Conservation (phyloP, 768 basidiomycete species). For the Agaricus bisporus region DNA sequence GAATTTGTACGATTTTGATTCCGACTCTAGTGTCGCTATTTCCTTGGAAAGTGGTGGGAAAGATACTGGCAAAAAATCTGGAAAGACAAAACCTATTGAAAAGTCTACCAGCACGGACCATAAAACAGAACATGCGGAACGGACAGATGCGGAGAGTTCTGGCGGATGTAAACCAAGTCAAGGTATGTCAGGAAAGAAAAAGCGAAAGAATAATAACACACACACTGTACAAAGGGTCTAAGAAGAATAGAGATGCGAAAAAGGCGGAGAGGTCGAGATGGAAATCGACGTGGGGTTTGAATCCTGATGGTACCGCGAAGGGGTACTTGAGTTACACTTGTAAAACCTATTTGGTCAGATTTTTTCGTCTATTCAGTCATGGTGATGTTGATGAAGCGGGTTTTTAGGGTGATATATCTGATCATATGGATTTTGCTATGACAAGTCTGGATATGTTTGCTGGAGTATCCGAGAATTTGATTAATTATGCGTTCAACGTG, state of each 20-base stretch:
- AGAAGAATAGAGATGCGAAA: conserved; percentile 6
- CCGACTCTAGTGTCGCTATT: not conserved
- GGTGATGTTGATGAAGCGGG: not conserved
- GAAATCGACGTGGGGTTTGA: conserved; percentile 16
- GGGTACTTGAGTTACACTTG: conserved; percentile 61
- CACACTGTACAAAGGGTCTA: not conserved
- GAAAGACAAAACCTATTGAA: not conserved
- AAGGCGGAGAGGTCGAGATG: conserved; percentile 8
- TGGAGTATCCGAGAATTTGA: conserved; percentile 58
- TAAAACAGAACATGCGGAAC: not conserved
- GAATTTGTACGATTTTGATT: not conserved
- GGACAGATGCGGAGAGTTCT: not conserved
- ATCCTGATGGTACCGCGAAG: conserved; percentile 13
- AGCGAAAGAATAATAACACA: not conserved
- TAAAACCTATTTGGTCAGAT: conserved; percentile 56
- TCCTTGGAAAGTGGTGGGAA: not conserved
- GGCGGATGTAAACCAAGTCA: not conserved
- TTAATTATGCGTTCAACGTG: conserved; percentile 70
- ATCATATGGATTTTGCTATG: conserved; percentile 67
- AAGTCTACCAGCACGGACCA: not conserved
- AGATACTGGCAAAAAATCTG: not conserved
- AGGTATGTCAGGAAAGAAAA: not conserved
- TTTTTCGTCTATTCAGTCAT: not conserved
- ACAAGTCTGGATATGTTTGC: conserved; percentile 64
- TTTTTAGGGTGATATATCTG: conserved; percentile 62